Evolutionary conservation across 805 yeast species (phyloP).

Genomic region (Yamadazyma akitaensis): DNA sequence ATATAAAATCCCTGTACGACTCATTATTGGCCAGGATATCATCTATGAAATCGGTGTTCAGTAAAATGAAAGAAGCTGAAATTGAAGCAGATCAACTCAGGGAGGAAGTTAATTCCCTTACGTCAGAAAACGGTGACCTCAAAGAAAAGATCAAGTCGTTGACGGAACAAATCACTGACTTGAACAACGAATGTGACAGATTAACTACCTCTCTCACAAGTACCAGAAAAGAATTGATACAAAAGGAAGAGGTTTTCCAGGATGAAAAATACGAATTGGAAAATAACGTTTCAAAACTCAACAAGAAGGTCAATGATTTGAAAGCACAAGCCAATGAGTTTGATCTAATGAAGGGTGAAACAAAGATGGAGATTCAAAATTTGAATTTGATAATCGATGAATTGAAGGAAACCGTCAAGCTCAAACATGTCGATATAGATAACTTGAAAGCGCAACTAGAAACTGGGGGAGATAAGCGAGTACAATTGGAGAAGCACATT

Average conservation of each 20-base stretch:
- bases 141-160: neutral
- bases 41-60: constrained; percentile 69
- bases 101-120: constrained; percentile 20
- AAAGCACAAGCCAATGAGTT: constrained; percentile 41
- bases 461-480: neutral
- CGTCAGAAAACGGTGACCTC: constrained; percentile 16
- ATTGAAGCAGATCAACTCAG: constrained; percentile 55
- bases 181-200: constrained; percentile 55
- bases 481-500: constrained; percentile 1
- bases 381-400: constrained; percentile 41
- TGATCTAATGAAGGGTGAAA: constrained; percentile 35
- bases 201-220: constrained; percentile 38
- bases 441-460: constrained; percentile 5
- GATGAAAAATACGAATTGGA: constrained; percentile 42
- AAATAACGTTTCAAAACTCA: constrained; percentile 34
- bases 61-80: constrained; percentile 70
- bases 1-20: constrained; percentile 58
- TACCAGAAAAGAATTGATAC: constrained; percentile 35
- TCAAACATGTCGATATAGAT: constrained; percentile 22
- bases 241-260: constrained; percentile 32
- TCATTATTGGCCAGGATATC: constrained; percentile 59
- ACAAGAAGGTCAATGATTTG: constrained; percentile 39
- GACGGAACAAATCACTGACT: constrained; percentile 30
- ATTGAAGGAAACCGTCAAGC: constrained; percentile 38
- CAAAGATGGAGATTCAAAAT: constrained; percentile 40